Conservation (phyloP, 371 early-diverging fungal species). For the Nematocida ironsii region DNA sequence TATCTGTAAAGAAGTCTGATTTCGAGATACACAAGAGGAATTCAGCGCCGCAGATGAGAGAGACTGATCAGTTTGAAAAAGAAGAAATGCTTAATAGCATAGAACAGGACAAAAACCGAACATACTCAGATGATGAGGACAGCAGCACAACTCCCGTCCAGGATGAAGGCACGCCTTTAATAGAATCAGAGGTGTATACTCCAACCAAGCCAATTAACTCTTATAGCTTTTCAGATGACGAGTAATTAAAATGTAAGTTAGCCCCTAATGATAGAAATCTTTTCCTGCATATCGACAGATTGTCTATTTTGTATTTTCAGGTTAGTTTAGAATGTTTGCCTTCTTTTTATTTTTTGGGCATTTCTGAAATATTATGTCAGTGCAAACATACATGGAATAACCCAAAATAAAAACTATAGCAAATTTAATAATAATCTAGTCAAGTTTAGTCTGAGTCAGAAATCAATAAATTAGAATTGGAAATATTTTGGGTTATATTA, state of each 20-base stretch:
- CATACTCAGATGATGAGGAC: neutral
- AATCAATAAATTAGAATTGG: too few relatives aligned
- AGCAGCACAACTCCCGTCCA: constrained; percentile 15
- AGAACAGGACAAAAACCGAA: neutral
- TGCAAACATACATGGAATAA: too few relatives aligned
- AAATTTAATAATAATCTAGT: too few relatives aligned
- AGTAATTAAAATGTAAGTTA: neutral
- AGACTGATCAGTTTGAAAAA: neutral
- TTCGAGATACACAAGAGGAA: constrained; percentile 15
- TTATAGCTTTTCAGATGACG: neutral
- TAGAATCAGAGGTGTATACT: neutral
- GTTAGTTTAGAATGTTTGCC: too few relatives aligned
- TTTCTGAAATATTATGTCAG: too few relatives aligned
- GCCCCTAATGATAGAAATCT: neutral
- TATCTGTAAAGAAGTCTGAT: constrained; percentile 71
- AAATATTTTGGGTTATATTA: too few relatives aligned
- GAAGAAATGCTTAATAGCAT: constrained; percentile 2
- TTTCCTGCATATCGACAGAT: too few relatives aligned
- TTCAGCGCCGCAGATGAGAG: neutral
- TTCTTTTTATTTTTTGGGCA: too few relatives aligned
- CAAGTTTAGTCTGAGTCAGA: too few relatives aligned
- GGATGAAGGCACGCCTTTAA: constrained; percentile 26
- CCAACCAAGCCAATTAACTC: neutral
- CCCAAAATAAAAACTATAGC: too few relatives aligned
- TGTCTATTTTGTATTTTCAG: neutral